These are phyloP conservation scores for Didymella arachidicola DNA, from an alignment of 2,329 filamentous ascomycete genomes.

Conservation along the genomic window DNA sequence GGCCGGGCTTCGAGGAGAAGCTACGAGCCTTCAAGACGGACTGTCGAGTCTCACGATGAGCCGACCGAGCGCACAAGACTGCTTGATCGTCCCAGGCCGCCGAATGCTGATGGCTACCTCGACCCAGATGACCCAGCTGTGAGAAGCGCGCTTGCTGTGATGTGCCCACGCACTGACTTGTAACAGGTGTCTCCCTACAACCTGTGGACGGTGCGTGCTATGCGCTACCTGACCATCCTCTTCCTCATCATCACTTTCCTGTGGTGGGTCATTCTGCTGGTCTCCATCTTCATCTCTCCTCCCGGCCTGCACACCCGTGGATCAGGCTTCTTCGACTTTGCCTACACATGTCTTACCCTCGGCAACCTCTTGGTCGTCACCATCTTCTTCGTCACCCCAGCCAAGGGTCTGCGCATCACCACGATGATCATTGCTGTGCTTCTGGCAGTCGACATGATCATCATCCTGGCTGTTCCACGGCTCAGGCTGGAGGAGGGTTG, in stretches of 20 bases:
- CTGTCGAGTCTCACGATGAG: conserved; percentile 58
- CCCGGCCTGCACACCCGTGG: conserved; percentile 86
- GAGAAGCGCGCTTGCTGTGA: conserved; percentile 41
- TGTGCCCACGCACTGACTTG: background rate
- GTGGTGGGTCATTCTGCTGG: conserved; percentile 94
- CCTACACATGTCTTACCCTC: conserved; percentile 79
- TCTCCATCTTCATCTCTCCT: conserved; percentile 89
- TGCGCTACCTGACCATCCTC: conserved; percentile 78
- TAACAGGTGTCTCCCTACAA: conserved; percentile 83
- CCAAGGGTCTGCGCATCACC: conserved; percentile 77
- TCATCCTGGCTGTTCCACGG: conserved; percentile 77
- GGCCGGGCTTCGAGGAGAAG: conserved; percentile 39
- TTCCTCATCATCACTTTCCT: conserved; percentile 78
- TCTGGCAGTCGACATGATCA: conserved; percentile 76
- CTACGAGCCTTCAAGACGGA: conserved; percentile 39
- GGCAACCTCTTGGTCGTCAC: conserved; percentile 78
- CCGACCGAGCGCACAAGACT: conserved; percentile 71
- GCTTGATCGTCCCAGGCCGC: conserved; percentile 60
- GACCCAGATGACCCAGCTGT: conserved; percentile 84
- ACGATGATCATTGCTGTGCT: conserved; percentile 72
- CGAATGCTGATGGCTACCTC: conserved; percentile 71
- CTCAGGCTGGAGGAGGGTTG: conserved; percentile 86
- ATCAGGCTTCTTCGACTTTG: conserved; percentile 90
- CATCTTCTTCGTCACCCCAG: conserved; percentile 87
- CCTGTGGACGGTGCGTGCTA: conserved; percentile 84